Conservation (phyloP, 2,329 filamentous ascomycete species). For the Fusarium sp. region DNA sequence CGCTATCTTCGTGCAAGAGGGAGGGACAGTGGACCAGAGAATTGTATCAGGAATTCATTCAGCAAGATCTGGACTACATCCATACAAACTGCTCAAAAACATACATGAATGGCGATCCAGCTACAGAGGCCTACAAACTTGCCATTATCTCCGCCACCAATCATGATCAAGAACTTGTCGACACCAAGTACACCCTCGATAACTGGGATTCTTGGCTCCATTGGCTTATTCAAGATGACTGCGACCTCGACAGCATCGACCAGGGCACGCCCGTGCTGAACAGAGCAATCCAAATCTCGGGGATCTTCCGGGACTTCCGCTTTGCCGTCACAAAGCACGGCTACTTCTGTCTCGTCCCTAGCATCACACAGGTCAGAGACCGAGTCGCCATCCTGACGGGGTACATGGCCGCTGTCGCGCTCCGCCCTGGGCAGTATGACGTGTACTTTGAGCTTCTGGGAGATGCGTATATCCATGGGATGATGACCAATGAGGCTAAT, state of each 20-base stretch:
- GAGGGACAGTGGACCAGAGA: neutral
- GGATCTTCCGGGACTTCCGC: neutral
- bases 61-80: neutral
- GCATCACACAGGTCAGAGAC: neutral
- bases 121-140: neutral
- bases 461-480: neutral
- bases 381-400: neutral
- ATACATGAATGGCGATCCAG: neutral
- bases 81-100: neutral
- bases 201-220: neutral
- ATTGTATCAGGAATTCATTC: neutral
- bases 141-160: neutral
- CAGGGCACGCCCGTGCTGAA: neutral
- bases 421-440: neutral
- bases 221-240: neutral
- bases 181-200: neutral
- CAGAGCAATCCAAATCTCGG: neutral
- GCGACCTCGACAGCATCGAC: neutral
- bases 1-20: neutral
- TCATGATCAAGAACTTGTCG: neutral
- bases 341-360: neutral
- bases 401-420: neutral
- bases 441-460: neutral
- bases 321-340: neutral
- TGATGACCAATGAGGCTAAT: neutral